Conservation (phyloP, 2,329 filamentous ascomycete species). For the Phyllosticta citriasiana region DNA sequence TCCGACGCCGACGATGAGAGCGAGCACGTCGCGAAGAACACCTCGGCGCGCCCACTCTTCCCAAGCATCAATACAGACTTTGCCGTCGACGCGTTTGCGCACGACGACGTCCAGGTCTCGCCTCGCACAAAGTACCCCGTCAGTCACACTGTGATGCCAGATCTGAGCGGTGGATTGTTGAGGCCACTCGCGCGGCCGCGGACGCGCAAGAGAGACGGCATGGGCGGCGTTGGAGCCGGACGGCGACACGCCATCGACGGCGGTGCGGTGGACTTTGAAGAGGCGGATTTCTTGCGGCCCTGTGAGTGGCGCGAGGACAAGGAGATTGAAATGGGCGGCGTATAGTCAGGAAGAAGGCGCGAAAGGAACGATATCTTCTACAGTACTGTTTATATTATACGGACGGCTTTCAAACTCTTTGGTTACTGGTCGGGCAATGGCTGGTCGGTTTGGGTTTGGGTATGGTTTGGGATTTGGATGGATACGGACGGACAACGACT, state of each 20-base stretch:
- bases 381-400: too few species aligned
- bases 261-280: constrained; percentile 49
- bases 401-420: too few species aligned
- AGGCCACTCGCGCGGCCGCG: constrained; percentile 25
- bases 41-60: neutral
- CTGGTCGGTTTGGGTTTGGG: too few species aligned
- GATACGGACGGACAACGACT: too few species aligned
- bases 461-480: too few species aligned
- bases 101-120: constrained; percentile 27
- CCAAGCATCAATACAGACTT: constrained; percentile 16
- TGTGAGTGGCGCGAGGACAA: constrained; percentile 10
- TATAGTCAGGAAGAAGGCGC: constrained; percentile 1
- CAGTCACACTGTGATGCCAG: constrained; percentile 12
- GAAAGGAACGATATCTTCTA: too few species aligned
- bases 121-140: constrained; percentile 18
- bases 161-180: constrained; percentile 6
- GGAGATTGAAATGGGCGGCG: constrained; percentile 26
- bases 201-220: constrained; percentile 24
- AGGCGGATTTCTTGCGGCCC: constrained; percentile 49
- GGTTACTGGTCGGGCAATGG: too few species aligned
- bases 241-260: constrained; percentile 14
- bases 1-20: constrained; percentile 13
- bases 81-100: constrained; percentile 13
- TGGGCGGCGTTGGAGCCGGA: constrained; percentile 20
- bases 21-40: neutral